phyloP scores from a whole-genome alignment of 352 stramenopile species.

The Globisporangium alternatum region DNA sequence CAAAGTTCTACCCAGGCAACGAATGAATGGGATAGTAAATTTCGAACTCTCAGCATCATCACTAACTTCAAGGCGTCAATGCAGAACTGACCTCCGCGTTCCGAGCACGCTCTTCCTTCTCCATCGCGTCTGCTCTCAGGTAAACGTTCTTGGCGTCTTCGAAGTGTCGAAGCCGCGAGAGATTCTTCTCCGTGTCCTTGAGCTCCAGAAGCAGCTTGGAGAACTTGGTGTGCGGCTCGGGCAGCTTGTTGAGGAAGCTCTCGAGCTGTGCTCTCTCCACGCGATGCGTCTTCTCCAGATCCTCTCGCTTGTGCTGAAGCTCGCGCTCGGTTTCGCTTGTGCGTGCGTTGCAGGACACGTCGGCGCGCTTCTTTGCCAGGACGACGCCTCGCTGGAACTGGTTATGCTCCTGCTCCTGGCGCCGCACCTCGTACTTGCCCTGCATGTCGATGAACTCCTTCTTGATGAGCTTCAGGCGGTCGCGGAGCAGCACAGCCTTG shows the following conservation, averaged over 20 bases:
- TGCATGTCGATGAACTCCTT: conserved; percentile 69
- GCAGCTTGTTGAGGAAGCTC: conserved; percentile 49
- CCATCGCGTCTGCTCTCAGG: conserved; percentile 48
- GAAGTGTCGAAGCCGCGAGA: conserved; percentile 58
- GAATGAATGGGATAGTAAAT: not conserved
- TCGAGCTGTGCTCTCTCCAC: conserved; percentile 65
- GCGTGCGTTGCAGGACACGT: conserved; percentile 30
- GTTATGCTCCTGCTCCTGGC: conserved; percentile 43
- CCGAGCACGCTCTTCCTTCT: conserved; percentile 46
- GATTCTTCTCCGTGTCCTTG: conserved; percentile 67
- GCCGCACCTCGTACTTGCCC: conserved; percentile 45
- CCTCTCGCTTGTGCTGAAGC: conserved; percentile 41
- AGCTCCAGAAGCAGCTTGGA: conserved; percentile 68
- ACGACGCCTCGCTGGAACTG: conserved; percentile 47
- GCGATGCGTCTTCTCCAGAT: conserved; percentile 57
- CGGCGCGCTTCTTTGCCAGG: conserved; percentile 37
- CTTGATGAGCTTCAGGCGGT: conserved; percentile 62
- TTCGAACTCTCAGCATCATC: not conserved
- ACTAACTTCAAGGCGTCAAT: not conserved
- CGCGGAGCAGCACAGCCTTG: conserved; percentile 61
- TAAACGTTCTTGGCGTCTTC: conserved; percentile 78
- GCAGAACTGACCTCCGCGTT: conserved; percentile 26
- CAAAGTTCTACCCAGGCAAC: conserved; percentile 34
- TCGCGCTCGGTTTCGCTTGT: conserved; percentile 32
- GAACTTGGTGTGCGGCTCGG: conserved; percentile 64